phyloP scores from a whole-genome alignment of 2,329 filamentous ascomycete genomes.

The Fusarium praegraminearum region DNA sequence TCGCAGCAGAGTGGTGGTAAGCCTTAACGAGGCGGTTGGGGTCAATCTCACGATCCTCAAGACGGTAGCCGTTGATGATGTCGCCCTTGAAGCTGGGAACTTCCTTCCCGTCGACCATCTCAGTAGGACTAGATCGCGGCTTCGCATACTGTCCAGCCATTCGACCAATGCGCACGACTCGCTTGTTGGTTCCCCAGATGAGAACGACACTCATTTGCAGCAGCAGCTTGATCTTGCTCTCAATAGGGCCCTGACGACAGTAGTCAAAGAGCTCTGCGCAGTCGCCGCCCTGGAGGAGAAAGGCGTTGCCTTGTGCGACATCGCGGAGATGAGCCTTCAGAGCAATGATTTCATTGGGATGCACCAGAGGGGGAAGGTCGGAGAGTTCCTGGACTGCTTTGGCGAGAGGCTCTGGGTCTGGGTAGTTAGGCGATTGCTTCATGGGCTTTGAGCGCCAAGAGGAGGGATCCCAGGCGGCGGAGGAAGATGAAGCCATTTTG shows the following conservation, averaged over 20 bases:
- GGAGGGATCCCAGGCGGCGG: slow-evolving; percentile 65
- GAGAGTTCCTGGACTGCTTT: slow-evolving; percentile 73
- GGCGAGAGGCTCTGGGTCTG: slow-evolving; percentile 69
- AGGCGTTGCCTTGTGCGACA: slow-evolving; percentile 90
- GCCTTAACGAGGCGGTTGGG: slow-evolving; percentile 86
- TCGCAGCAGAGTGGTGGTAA: slow-evolving; percentile 96
- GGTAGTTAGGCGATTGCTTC: slow-evolving; percentile 79
- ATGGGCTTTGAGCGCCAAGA: slow-evolving; percentile 85
- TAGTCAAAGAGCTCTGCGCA: slow-evolving; percentile 98
- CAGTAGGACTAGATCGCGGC: slow-evolving; percentile 88
- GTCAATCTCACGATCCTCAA: slow-evolving; percentile 82
- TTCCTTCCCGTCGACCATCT: slow-evolving; percentile 81
- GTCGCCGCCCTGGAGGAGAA: slow-evolving; percentile 95
- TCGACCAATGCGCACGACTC: slow-evolving; percentile 91
- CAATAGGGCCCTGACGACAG: slow-evolving; percentile 88
- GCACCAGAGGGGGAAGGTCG: slow-evolving; percentile 81
- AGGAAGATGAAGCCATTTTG: slow-evolving; percentile 50
- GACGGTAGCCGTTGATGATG: slow-evolving; percentile 89
- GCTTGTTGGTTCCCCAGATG: slow-evolving; percentile 85
- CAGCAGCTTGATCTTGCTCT: slow-evolving; percentile 95
- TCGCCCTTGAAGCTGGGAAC: slow-evolving; percentile 94
- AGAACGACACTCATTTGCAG: slow-evolving; percentile 97
- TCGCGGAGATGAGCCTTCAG: slow-evolving; percentile 84
- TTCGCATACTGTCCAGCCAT: slow-evolving; percentile 99
- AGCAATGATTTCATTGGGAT: slow-evolving; percentile 81